Conservation (phyloP, 2,329 filamentous ascomycete genomes). For the Fusarium sp. region DNA sequence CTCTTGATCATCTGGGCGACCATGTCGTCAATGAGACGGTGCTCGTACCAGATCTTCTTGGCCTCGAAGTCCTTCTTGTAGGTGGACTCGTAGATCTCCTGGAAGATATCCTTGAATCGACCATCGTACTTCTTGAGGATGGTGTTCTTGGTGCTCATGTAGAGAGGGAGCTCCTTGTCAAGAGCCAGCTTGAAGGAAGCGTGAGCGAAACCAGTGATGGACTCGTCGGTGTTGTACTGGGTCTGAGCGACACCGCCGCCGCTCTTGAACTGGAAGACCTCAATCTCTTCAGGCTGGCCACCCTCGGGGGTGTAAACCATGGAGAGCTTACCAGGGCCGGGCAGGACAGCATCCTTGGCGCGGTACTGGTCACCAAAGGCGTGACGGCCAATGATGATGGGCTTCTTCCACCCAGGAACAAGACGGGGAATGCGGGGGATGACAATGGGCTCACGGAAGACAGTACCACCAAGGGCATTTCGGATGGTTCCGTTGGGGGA, state of each 20-base stretch:
- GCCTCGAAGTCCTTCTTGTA: constrained; percentile 91
- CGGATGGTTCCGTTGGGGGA: constrained; percentile 93
- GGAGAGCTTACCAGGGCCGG: constrained; percentile 85
- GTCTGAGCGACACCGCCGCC: constrained; percentile 90
- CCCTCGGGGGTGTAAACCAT: constrained; percentile 93
- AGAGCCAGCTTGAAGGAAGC: constrained; percentile 96
- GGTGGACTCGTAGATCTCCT: constrained; percentile 88
- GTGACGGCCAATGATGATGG: constrained; percentile 98
- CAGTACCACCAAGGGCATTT: constrained; percentile 84
- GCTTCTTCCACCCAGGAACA: constrained; percentile 97
- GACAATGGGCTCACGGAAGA: constrained; percentile 99
- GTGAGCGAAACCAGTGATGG: constrained; percentile 93
- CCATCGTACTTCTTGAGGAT: constrained; percentile 99
- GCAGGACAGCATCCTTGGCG: constrained; percentile 88
- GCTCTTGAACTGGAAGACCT: constrained; percentile 89
- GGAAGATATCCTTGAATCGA: constrained; percentile 99
- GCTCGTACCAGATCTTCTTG: constrained; percentile 98
- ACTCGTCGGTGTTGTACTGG: constrained; percentile 98
- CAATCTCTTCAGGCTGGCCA: constrained; percentile 81
- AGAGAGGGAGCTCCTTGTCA: constrained; percentile 86
- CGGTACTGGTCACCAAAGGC: constrained; percentile 99
- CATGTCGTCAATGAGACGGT: constrained; percentile 99
- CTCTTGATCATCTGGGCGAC: constrained; percentile 99
- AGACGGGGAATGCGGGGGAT: constrained; percentile 92
- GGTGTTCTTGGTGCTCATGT: constrained; percentile 99